These are phyloP conservation scores for Cinnamomum chago DNA, from an alignment of 164 flowering plant genomes.

Conservation along the genomic window DNA sequence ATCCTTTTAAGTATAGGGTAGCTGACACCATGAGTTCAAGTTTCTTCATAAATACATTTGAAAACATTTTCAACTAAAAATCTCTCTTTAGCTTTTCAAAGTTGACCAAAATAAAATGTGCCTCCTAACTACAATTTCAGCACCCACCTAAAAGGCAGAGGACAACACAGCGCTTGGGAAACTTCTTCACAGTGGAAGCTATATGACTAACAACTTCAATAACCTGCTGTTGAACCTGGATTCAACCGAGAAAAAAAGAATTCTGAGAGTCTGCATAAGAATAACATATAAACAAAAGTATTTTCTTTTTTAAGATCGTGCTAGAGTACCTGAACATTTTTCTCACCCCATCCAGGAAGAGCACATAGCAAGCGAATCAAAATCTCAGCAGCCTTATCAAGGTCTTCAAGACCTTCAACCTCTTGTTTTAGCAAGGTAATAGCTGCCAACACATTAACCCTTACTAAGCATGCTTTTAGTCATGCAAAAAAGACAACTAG, in stretches of 20 bases:
- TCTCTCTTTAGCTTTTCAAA: too few species aligned
- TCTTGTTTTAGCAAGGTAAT: slow-evolving; percentile 66
- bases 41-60: too few species aligned
- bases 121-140: neutral
- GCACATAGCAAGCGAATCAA: slow-evolving; percentile 77
- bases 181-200: slow-evolving; percentile 68
- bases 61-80: too few species aligned
- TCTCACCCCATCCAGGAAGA: slow-evolving; percentile 98
- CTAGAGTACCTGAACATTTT: slow-evolving; percentile 87
- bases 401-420: slow-evolving; percentile 60
- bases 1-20: neutral
- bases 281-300: neutral
- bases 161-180: slow-evolving; percentile 89
- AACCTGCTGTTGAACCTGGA: slow-evolving; percentile 97
- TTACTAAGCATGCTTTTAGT: slow-evolving; percentile 1
- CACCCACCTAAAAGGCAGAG: slow-evolving; percentile 74
- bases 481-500: neutral
- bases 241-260: slow-evolving; percentile 1
- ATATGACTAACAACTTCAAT: slow-evolving; percentile 71
- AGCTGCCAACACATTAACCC: slow-evolving; percentile 46
- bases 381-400: slow-evolving; percentile 71
- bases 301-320: neutral
- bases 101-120: too few species aligned
- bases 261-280: neutral
- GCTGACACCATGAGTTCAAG: neutral